Base-by-base conservation (phyloP, 768 basidiomycete species). In the Tricholoma bakamatsutake region DNA sequence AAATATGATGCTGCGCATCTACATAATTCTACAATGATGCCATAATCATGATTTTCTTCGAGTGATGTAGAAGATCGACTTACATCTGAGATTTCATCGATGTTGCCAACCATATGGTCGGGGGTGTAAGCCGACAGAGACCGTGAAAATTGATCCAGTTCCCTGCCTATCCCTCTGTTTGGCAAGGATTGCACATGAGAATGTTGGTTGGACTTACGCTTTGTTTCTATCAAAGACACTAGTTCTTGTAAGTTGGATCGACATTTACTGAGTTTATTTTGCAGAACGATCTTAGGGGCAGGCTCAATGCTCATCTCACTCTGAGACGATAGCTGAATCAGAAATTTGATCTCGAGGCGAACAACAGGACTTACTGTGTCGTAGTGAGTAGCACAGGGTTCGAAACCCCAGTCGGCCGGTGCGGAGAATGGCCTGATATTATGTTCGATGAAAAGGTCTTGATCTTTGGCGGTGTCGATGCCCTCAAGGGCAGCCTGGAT, bases 241-340 rank as follows among this genome's bases (percentile, higher is more conserved):
- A 89, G 66, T 59, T 92, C 90, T 51, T 73, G 64, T n/a, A 89
- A 64, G 70, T 88, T 90, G 33, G 67, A 72, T 54, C 81, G 77
- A 55, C 79, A 81, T 55, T 76, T 78, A 50, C 71, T 70, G 24
- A 92, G 76, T 59, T 85, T 88, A 66, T 93, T 93, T 71, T 93
- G 91, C 18, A 93, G 73, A 65, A 88, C 82, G 2, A 90, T 76
- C 68, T 89, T 92, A 0, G 91, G 84, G 7, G 79, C 80, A 18
- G 80, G 71, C 34, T 92, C 91, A 11, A 85, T 67, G 63, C 73
- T 84, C 69, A 91, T 79, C 5, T 76, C 80, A 39, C 71, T 74
- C 87, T 88, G 58, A 42, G 6, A n/a, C 33, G 12, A 55, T 34
- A 40, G 49, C 59, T 49, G 58, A 45, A 57, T 51, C 27, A 48